phyloP scores from a whole-genome alignment of 495 filamentous ascomycete genomes.

The Amniculicola lignicola region DNA sequence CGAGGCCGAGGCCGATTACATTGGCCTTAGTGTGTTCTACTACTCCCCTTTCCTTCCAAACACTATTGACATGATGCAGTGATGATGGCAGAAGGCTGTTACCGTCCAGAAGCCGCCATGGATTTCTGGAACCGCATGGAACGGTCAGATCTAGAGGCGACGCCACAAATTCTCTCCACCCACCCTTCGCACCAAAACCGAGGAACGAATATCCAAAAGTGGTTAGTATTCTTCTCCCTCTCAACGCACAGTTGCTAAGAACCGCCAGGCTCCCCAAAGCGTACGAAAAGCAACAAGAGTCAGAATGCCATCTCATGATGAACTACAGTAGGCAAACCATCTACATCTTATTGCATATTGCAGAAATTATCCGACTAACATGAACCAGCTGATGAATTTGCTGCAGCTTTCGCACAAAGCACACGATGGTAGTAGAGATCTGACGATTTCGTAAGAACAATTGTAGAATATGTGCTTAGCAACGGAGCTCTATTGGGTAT shows the following conservation, averaged over 20 bases:
- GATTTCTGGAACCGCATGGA: conserved; percentile 78
- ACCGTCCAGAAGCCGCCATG: conserved; percentile 70
- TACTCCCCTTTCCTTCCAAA: background rate
- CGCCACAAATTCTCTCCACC: conserved; percentile 79
- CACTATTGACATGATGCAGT: conserved; percentile 37
- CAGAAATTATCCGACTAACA: too few relatives aligned
- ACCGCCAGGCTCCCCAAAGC: conserved; percentile 53
- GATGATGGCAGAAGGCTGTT: conserved; percentile 65
- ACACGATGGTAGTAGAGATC: too few relatives aligned
- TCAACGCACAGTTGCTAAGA: background rate
- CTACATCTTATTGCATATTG: background rate
- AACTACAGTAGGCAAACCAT: conserved; percentile 6
- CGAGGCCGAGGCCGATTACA: conserved; percentile 79
- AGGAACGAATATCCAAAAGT: conserved; percentile 66
- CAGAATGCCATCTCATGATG: conserved; percentile 16
- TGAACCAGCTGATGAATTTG: conserved; percentile 12
- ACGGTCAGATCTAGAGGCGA: conserved; percentile 50
- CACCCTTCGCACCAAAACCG: conserved; percentile 77
- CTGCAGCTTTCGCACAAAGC: conserved; percentile 14
- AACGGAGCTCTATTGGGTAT: too few relatives aligned
- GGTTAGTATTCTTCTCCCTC: conserved; percentile 34
- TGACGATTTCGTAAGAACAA: too few relatives aligned
- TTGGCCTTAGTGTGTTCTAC: conserved; percentile 62
- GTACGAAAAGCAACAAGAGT: conserved; percentile 46
- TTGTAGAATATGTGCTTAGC: too few relatives aligned